Evolutionary conservation across 2,329 filamentous ascomycete genomes (phyloP).

Genomic region (Ploettnerulaceae sp.): DNA sequence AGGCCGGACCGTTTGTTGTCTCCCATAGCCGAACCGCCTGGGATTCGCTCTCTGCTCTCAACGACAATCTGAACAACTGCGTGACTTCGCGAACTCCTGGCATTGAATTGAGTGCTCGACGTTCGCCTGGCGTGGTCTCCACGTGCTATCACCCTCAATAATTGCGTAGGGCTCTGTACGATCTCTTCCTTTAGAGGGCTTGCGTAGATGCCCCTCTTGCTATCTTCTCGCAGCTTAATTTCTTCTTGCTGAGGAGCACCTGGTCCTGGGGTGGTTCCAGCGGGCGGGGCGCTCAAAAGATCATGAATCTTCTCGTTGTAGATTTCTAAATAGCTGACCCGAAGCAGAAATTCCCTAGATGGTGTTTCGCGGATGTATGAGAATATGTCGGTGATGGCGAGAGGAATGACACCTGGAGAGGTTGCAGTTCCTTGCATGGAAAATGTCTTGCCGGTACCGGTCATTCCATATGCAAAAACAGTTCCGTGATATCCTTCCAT

Average conservation of each 20-base stretch:
- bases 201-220: conserved; percentile 93
- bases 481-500: conserved; percentile 99
- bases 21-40: conserved; percentile 41
- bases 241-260: conserved; percentile 68
- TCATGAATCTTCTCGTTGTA: conserved; percentile 99
- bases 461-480: conserved; percentile 98
- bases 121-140: conserved; percentile 88
- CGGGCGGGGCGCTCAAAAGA: conserved; percentile 70
- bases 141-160: conserved; percentile 88
- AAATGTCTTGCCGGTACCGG: conserved; percentile 96
- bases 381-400: conserved; percentile 98
- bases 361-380: conserved; percentile 98
- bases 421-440: conserved; percentile 98
- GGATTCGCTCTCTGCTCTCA: conserved; percentile 83
- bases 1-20: conserved; percentile 66
- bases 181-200: conserved; percentile 97
- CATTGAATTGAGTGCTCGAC: conserved; percentile 94
- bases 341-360: conserved; percentile 84
- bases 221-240: conserved; percentile 95
- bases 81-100: conserved; percentile 93
- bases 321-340: conserved; percentile 97
- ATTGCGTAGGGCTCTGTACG: conserved; percentile 93
- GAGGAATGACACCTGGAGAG: conserved; percentile 90
- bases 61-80: conserved; percentile 98
- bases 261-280: conserved; percentile 47